These are phyloP conservation scores for Nicotiana benthamiana DNA, from an alignment of 257 asterid genomes.

Conservation along the genomic window DNA sequence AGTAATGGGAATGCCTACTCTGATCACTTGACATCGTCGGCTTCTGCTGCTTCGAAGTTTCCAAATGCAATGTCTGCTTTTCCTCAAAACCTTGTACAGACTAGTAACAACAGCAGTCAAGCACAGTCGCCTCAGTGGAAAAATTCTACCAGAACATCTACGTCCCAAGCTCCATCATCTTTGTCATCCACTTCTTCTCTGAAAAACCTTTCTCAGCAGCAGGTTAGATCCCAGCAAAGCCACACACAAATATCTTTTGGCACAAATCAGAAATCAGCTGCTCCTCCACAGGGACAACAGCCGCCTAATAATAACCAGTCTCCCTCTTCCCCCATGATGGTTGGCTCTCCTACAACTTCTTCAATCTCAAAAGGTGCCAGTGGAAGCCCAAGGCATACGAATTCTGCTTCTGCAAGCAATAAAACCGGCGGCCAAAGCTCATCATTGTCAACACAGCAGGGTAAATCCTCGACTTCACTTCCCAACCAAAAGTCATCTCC, in stretches of 20 bases:
- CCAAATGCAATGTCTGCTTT: constrained; percentile 40
- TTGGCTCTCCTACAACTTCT: constrained; percentile 82
- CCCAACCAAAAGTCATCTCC: constrained; percentile 60
- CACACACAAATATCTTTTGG: constrained; percentile 87
- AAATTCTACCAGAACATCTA: constrained; percentile 33
- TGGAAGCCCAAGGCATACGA: constrained; percentile 74
- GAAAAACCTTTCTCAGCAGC: constrained; percentile 63
- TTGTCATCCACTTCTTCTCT: constrained; percentile 41
- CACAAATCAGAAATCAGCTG: constrained; percentile 55
- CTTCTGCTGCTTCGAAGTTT: constrained; percentile 44
- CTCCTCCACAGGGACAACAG: constrained; percentile 41
- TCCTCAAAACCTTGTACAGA: constrained; percentile 66
- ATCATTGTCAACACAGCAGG: constrained; percentile 46
- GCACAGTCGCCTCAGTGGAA: constrained; percentile 83
- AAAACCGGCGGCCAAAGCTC: constrained; percentile 50
- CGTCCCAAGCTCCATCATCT: constrained; percentile 53
- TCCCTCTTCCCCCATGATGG: constrained; percentile 63
- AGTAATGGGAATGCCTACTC: constrained; percentile 47
- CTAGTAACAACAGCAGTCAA: constrained; percentile 41
- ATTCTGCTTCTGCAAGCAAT: constrained; percentile 46
- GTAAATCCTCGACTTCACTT: constrained; percentile 31
- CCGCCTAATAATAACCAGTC: constrained; percentile 39
- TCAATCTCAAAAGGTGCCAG: constrained; percentile 78
- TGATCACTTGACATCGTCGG: constrained; percentile 53
- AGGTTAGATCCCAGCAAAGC: constrained; percentile 47